A percentile compares a stretch with the other conserved stretches of the same genome.
These are phyloP conservation scores for Sicyos baderoa DNA, from an alignment of 306 rosid species.

Conservation along the genomic window DNA sequence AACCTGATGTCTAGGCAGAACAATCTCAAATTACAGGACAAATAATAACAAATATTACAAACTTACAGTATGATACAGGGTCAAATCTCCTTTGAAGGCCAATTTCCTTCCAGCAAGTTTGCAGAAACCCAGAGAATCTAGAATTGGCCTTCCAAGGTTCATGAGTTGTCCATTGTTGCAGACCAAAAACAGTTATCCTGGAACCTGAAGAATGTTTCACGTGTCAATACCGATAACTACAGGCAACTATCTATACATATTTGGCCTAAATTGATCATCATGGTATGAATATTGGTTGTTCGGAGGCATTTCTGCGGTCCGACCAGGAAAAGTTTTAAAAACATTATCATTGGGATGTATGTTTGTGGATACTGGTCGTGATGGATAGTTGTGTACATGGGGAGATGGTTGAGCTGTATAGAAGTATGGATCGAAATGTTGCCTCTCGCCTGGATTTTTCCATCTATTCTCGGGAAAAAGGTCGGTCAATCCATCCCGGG, in stretches of 20 bases:
- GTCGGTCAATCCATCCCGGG: constrained; percentile 25
- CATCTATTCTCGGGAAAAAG: constrained; percentile 30
- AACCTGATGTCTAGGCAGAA: constrained; percentile 4
- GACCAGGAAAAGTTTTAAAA: constrained; percentile 35
- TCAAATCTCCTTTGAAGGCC: background rate
- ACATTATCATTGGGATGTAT: constrained; percentile 32
- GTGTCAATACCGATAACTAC: background rate
- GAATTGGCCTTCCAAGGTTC: constrained; percentile 11
- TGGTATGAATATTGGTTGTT: constrained; percentile 34
- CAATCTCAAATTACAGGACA: background rate
- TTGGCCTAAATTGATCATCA: constrained; percentile 39
- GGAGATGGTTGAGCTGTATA: constrained; percentile 35
- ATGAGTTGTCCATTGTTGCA: background rate
- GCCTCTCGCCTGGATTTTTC: constrained; percentile 27
- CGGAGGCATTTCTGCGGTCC: constrained; percentile 34
- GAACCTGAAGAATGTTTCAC: constrained; percentile 18
- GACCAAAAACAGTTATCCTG: constrained; percentile 3
- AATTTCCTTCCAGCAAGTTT: constrained; percentile 4
- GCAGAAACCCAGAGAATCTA: constrained; percentile 7
- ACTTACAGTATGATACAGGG: constrained; percentile 18
- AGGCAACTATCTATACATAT: constrained; percentile 42
- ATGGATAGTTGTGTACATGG: constrained; percentile 28
- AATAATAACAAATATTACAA: background rate
- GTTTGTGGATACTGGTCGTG: constrained; percentile 30
- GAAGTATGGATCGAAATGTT: constrained; percentile 32